phyloP scores from a whole-genome alignment of 2,329 filamentous ascomycete species.

The Mariannaea elegans region DNA sequence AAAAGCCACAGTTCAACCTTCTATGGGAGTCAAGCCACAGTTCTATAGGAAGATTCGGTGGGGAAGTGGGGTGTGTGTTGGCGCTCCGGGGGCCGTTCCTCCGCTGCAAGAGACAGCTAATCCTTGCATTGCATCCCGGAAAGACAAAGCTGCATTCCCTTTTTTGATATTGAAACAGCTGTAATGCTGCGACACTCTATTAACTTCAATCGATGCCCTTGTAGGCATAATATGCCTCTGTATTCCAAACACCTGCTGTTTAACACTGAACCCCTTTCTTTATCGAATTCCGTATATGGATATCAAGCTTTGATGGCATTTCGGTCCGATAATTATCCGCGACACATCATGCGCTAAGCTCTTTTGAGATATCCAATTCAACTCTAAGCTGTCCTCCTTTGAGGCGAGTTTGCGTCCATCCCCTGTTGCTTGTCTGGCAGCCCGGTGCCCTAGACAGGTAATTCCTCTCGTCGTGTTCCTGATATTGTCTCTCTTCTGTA shows the following conservation, averaged over 20 bases:
- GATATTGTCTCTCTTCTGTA: slow-evolving; percentile 32
- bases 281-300: background rate
- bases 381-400: slow-evolving; percentile 38
- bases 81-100: too few species aligned
- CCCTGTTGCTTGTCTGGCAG: slow-evolving; percentile 31
- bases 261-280: background rate
- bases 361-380: slow-evolving; percentile 30
- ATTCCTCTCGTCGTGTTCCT: slow-evolving; percentile 37
- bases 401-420: slow-evolving; percentile 28
- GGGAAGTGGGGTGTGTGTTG: slow-evolving; percentile 16
- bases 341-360: slow-evolving; percentile 26
- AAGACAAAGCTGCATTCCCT: background rate
- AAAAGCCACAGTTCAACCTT: slow-evolving; percentile 15
- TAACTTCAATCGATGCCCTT: background rate
- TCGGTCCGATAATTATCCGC: slow-evolving; percentile 27
- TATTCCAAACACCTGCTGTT: slow-evolving; percentile 1
- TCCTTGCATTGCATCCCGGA: slow-evolving; percentile 12
- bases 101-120: slow-evolving; percentile 1
- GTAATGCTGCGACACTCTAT: background rate
- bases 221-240: background rate
- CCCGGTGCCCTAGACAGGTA: slow-evolving; percentile 29
- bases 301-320: background rate
- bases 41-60: slow-evolving; percentile 5
- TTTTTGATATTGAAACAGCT: background rate
- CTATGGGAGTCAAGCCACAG: slow-evolving; percentile 2